Evolutionary conservation across 1,284 basidiomycete species (phyloP).

Genomic region (Cerioporus squamosus): DNA sequence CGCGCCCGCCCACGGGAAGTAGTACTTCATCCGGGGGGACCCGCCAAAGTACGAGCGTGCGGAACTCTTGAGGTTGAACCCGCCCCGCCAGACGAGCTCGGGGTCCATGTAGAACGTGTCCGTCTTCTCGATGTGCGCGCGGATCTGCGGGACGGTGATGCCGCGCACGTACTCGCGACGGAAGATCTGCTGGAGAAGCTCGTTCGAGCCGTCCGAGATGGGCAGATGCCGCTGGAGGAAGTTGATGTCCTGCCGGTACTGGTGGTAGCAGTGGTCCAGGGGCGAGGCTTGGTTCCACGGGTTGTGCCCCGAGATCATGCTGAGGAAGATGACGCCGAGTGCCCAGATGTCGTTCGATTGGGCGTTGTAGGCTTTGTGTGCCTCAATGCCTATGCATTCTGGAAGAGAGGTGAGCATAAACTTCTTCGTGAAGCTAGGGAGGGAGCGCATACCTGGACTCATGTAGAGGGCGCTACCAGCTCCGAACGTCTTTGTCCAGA

Average conservation of each 20-base stretch:
- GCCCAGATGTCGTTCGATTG: constrained; percentile 36
- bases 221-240: constrained; percentile 76
- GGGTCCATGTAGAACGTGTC: constrained; percentile 34
- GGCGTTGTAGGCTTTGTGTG: constrained; percentile 24
- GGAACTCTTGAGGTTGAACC: constrained; percentile 19
- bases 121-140: constrained; percentile 31
- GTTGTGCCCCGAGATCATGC: constrained; percentile 88
- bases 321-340: constrained; percentile 43
- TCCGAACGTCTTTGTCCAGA: constrained; percentile 55
- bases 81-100: constrained; percentile 19
- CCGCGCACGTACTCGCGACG: constrained; percentile 51
- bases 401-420: not conserved
- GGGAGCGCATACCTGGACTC: constrained; percentile 45
- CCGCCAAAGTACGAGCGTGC: constrained; percentile 25
- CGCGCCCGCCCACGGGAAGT: not conserved
- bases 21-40: constrained; percentile 6
- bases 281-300: constrained; percentile 85
- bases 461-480: constrained; percentile 60
- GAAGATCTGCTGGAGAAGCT: constrained; percentile 66
- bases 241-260: constrained; percentile 50
- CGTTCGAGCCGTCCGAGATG: constrained; percentile 66
- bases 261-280: constrained; percentile 73
- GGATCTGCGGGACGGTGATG: constrained; percentile 63
- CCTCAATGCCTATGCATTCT: constrained; percentile 33
- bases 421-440: not conserved